Evolutionary conservation across 257 asterid genomes (phyloP).

Genomic region (Cinchona pubescens): DNA sequence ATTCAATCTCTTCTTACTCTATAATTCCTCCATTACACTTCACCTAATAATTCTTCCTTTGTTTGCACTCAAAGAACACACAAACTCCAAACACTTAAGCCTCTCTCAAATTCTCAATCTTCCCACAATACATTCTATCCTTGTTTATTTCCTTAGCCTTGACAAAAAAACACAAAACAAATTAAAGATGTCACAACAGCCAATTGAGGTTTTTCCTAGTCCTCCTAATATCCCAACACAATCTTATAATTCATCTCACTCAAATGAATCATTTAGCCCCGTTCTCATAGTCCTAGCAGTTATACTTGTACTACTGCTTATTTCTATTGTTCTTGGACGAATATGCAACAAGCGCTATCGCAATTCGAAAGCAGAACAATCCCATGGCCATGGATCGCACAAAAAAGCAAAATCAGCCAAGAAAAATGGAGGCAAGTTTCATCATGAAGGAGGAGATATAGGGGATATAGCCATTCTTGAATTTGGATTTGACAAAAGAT

Average conservation of each 20-base stretch:
- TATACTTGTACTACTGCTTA: conserved; percentile 56
- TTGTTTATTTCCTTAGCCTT: background rate
- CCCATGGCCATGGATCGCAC: conserved; percentile 23
- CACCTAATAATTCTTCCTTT: conserved; percentile 23
- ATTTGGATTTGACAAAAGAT: conserved; percentile 56
- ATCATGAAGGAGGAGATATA: conserved; percentile 25
- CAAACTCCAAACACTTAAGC: background rate
- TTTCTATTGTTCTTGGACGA: conserved; percentile 70
- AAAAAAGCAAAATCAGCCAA: conserved; percentile 35
- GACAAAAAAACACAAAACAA: background rate
- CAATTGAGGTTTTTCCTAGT: conserved; percentile 45
- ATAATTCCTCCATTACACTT: conserved; percentile 11
- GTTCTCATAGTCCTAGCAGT: conserved; percentile 69
- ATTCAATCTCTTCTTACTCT: conserved; percentile 15
- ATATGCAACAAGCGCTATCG: conserved; percentile 50
- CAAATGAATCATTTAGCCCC: conserved; percentile 71
- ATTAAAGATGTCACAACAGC: conserved; percentile 55
- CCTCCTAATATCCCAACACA: conserved; percentile 39
- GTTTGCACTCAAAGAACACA: conserved; percentile 41
- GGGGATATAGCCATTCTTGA: conserved; percentile 85
- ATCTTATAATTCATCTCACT: conserved; percentile 38
- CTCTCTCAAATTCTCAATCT: background rate
- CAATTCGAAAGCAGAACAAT: conserved; percentile 32
- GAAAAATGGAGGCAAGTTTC: conserved; percentile 36
- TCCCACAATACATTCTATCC: background rate